Conservation (phyloP, 352 stramenopile genomes). For the Plasmopara halstedii region DNA sequence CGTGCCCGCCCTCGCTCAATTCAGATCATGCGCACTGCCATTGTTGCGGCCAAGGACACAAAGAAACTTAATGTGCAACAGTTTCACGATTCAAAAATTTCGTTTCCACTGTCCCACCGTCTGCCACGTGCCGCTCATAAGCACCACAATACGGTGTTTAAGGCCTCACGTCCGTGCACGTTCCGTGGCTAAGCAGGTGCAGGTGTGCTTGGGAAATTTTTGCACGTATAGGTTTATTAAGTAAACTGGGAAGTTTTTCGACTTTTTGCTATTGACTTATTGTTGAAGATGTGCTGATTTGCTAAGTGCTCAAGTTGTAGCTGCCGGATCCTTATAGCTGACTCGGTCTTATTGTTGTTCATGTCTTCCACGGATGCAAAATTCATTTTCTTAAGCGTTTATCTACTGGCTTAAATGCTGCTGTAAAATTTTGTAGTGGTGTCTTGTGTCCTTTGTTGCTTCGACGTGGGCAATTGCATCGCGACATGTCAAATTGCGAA, state of each 20-base stretch:
- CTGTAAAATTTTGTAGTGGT: slow-evolving; percentile 3
- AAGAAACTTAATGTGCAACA: slow-evolving; percentile 96
- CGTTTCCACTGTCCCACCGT: slow-evolving; percentile 98
- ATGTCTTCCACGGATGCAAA: slow-evolving; percentile 1
- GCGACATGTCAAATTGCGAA: slow-evolving; percentile 28
- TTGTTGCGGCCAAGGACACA: slow-evolving; percentile 93
- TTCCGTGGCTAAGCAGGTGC: slow-evolving; percentile 92
- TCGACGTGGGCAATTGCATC: not conserved
- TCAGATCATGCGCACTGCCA: slow-evolving; percentile 99
- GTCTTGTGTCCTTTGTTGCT: not conserved
- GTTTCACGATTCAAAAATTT: slow-evolving; percentile 96
- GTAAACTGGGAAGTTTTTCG: not conserved
- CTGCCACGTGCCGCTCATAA: slow-evolving; percentile 91
- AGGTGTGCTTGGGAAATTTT: not conserved
- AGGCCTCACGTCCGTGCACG: slow-evolving; percentile 94
- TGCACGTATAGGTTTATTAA: not conserved
- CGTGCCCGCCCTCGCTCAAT: slow-evolving; percentile 95
- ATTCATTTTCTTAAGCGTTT: slow-evolving; percentile 2
- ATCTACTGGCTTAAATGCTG: slow-evolving; percentile 6
- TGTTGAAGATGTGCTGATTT: not conserved
- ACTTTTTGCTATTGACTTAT: not conserved
- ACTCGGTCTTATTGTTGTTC: slow-evolving; percentile 1
- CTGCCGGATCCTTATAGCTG: slow-evolving; percentile 15
- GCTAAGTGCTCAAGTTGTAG: slow-evolving; percentile 19
- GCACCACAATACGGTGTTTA: slow-evolving; percentile 95